These are phyloP conservation scores for Aspergillus bridgeri DNA, from an alignment of 495 filamentous ascomycete species.

Conservation along the genomic window DNA sequence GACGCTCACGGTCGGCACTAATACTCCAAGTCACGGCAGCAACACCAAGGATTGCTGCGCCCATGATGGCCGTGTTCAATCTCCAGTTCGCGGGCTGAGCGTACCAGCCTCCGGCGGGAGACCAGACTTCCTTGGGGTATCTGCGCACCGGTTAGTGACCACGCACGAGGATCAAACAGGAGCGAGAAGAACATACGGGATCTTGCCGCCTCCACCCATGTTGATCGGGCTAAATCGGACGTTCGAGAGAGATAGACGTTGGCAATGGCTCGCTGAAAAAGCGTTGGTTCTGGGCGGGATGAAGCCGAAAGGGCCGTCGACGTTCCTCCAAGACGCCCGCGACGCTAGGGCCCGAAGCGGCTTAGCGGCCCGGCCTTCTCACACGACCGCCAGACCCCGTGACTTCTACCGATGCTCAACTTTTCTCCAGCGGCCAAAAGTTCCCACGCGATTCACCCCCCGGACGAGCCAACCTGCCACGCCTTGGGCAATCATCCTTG, in stretches of 20 bases:
- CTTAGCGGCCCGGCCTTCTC: slow-evolving; percentile 30
- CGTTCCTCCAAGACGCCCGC: slow-evolving; percentile 29
- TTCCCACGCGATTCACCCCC: slow-evolving; percentile 13
- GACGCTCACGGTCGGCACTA: slow-evolving; percentile 77
- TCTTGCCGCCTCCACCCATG: slow-evolving; percentile 69
- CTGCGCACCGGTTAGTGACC: slow-evolving; percentile 46
- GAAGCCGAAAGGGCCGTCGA: slow-evolving; percentile 37
- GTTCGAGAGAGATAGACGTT: slow-evolving; percentile 3
- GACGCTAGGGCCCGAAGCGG: slow-evolving; percentile 22
- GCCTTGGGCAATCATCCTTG: slow-evolving; percentile 4
- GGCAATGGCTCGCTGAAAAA: slow-evolving; percentile 19
- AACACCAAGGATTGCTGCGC: slow-evolving; percentile 68
- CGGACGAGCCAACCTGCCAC: slow-evolving; percentile 11
- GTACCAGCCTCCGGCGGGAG: slow-evolving; percentile 97
- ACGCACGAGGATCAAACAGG: not conserved
- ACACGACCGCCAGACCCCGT: slow-evolving; percentile 41
- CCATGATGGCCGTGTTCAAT: slow-evolving; percentile 83
- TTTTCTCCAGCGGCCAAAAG: slow-evolving; percentile 37
- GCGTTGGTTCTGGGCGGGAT: slow-evolving; percentile 19
- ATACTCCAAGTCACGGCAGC: slow-evolving; percentile 70
- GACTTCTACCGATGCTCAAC: slow-evolving; percentile 44
- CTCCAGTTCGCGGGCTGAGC: slow-evolving; percentile 92
- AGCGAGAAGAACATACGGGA: slow-evolving; percentile 64
- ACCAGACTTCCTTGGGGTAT: slow-evolving; percentile 99
- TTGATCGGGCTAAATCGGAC: slow-evolving; percentile 29